A percentile compares a stretch with the other conserved stretches of the same genome.
Evolutionary conservation across 1,284 basidiomycete species (phyloP).

Genomic region (Ustilago cynodontis): DNA sequence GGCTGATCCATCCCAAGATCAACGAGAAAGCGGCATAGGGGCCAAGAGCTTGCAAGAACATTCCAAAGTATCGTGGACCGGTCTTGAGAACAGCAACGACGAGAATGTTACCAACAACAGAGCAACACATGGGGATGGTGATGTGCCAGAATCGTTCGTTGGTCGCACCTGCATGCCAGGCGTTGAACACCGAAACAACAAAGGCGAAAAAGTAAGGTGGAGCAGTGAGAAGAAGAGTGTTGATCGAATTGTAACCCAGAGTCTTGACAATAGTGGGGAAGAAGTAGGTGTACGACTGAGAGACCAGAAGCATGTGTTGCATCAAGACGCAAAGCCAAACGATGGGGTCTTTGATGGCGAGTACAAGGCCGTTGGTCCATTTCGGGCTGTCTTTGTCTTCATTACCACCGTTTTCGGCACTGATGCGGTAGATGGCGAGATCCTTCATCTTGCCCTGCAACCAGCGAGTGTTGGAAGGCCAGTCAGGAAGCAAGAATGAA

Average conservation of each 20-base stretch:
- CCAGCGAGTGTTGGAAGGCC: neutral
- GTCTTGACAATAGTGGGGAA: neutral
- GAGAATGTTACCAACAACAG: neutral
- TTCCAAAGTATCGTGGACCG: neutral
- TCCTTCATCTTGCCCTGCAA: neutral
- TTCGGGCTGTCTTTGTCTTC: neutral
- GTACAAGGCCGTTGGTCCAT: neutral
- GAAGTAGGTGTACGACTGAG: constrained; percentile 1
- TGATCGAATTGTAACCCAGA: neutral
- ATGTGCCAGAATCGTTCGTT: constrained; percentile 1
- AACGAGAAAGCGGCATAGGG: neutral
- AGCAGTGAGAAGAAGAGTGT: neutral
- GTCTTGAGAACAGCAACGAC: neutral
- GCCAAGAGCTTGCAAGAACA: neutral
- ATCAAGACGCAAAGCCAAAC: neutral
- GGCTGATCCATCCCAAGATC: neutral
- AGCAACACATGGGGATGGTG: neutral
- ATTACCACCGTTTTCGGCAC: neutral
- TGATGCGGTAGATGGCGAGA: neutral
- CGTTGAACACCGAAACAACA: neutral
- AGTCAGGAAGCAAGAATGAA: neutral
- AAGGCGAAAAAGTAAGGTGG: neutral
- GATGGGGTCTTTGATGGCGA: neutral
- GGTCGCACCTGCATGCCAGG: neutral
- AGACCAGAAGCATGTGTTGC: neutral